Percentiles rank a stretch among this genome's conserved stretches.
Conservation (phyloP, 2,329 filamentous ascomycete genomes). For the Pseudocercospora vitis region DNA sequence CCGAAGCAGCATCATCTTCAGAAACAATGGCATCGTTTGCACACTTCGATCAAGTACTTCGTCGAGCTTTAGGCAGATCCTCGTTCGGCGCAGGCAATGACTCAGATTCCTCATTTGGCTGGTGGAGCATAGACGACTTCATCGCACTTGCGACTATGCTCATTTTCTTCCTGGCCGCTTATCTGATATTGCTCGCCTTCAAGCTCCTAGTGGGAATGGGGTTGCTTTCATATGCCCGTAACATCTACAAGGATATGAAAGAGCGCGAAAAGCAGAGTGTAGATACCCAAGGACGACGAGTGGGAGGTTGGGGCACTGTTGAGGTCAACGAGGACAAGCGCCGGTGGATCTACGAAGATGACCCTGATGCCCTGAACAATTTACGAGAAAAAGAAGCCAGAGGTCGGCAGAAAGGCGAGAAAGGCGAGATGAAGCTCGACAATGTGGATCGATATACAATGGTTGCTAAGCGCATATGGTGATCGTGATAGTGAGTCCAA, state of each 20-base stretch:
- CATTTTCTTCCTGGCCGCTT: constrained; percentile 79
- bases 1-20: constrained; percentile 56
- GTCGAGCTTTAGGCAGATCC: constrained; percentile 72
- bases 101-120: constrained; percentile 38
- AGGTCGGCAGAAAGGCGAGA: constrained; percentile 53
- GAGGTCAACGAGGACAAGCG: constrained; percentile 87
- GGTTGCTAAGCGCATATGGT: constrained; percentile 98
- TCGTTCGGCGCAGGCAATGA: constrained; percentile 58
- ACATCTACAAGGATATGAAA: constrained; percentile 80
- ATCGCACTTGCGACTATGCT: constrained; percentile 80
- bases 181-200: constrained; percentile 77
- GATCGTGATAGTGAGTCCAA: background rate
- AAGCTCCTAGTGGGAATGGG: constrained; percentile 80
- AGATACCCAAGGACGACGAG: constrained; percentile 67
- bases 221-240: constrained; percentile 74
- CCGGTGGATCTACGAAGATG: constrained; percentile 83
- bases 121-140: constrained; percentile 68
- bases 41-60: constrained; percentile 74
- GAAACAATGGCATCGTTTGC: constrained; percentile 75
- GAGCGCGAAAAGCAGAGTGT: constrained; percentile 55
- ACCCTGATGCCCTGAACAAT: constrained; percentile 66
- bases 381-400: constrained; percentile 63
- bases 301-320: constrained; percentile 80
- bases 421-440: constrained; percentile 59
- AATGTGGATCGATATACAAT: constrained; percentile 82